These are phyloP conservation scores for Dichotomocladium elegans DNA, from an alignment of 371 early-diverging fungal species.

Conservation along the genomic window DNA sequence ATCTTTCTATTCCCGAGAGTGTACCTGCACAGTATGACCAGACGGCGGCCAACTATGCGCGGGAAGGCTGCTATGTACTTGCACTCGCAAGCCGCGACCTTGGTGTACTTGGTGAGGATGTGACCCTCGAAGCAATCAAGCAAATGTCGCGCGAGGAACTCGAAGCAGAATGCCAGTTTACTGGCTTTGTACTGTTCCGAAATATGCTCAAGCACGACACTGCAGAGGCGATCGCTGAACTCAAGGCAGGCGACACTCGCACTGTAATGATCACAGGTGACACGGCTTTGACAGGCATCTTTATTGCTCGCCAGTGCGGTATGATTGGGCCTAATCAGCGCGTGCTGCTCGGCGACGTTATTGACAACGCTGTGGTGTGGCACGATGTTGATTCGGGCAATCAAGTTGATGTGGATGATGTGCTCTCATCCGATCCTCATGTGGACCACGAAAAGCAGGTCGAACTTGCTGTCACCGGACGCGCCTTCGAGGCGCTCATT, in stretches of 20 bases:
- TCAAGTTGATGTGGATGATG: slow-evolving; percentile 4
- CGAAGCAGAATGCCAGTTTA: slow-evolving; percentile 61
- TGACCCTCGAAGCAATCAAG: slow-evolving; percentile 37
- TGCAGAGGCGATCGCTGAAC: slow-evolving; percentile 63
- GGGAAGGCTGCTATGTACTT: slow-evolving; percentile 81
- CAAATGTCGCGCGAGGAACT: slow-evolving; percentile 57
- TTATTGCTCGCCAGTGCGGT: slow-evolving; percentile 76
- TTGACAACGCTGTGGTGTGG: slow-evolving; percentile 47
- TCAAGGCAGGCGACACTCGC: slow-evolving; percentile 74
- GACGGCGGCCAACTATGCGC: slow-evolving; percentile 57
- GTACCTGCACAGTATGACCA: slow-evolving; percentile 65
- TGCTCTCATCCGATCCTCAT: slow-evolving; percentile 14
- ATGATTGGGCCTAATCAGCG: slow-evolving; percentile 57
- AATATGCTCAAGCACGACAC: slow-evolving; percentile 89
- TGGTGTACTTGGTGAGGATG: slow-evolving; percentile 37
- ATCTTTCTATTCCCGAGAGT: slow-evolving; percentile 39
- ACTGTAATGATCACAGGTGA: slow-evolving; percentile 94
- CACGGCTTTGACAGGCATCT: slow-evolving; percentile 82
- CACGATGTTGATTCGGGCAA: slow-evolving; percentile 21
- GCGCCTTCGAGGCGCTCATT: slow-evolving; percentile 56
- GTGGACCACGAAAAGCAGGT: slow-evolving; percentile 32
- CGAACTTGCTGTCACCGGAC: slow-evolving; percentile 72
- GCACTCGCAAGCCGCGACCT: slow-evolving; percentile 63
- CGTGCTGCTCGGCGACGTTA: slow-evolving; percentile 48
- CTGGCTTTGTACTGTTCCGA: slow-evolving; percentile 83